These are phyloP conservation scores for Pythium grandisporangium DNA, from an alignment of 352 stramenopile species.

Conservation along the genomic window DNA sequence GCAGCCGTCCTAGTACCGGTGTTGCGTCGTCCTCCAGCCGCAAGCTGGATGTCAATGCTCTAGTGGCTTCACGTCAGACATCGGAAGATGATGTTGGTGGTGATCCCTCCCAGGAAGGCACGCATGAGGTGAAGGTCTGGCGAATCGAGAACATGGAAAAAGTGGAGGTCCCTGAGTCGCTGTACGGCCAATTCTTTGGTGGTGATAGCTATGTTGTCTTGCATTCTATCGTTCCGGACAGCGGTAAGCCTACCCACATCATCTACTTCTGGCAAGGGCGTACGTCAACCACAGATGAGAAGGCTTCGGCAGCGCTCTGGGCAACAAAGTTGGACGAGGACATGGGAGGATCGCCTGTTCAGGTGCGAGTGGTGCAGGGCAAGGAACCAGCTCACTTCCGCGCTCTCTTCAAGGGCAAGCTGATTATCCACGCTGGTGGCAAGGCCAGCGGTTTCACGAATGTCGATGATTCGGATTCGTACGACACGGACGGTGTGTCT, in stretches of 20 bases:
- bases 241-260: conserved; percentile 63
- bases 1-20: conserved; percentile 31
- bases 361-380: conserved; percentile 81
- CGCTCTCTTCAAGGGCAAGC: conserved; percentile 83
- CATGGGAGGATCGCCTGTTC: conserved; percentile 73
- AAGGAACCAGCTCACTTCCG: conserved; percentile 86
- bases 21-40: conserved; percentile 37
- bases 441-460: conserved; percentile 87
- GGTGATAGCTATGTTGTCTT: conserved; percentile 96
- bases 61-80: conserved; percentile 28
- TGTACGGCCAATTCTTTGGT: conserved; percentile 90
- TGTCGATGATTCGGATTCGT: conserved; percentile 67
- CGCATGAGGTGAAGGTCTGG: conserved; percentile 83
- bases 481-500: conserved; percentile 79
- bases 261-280: conserved; percentile 93
- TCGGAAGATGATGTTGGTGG: conserved; percentile 67
- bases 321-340: conserved; percentile 76
- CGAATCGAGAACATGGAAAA: conserved; percentile 89
- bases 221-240: conserved; percentile 56
- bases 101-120: conserved; percentile 55
- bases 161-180: conserved; percentile 57
- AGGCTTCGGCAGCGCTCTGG: conserved; percentile 58
- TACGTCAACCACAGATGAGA: conserved; percentile 82
- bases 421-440: conserved; percentile 87
- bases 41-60: conserved; percentile 43